phyloP scores from a whole-genome alignment of 148 eudicot genomes.

The Rhododendron griersonianum region DNA sequence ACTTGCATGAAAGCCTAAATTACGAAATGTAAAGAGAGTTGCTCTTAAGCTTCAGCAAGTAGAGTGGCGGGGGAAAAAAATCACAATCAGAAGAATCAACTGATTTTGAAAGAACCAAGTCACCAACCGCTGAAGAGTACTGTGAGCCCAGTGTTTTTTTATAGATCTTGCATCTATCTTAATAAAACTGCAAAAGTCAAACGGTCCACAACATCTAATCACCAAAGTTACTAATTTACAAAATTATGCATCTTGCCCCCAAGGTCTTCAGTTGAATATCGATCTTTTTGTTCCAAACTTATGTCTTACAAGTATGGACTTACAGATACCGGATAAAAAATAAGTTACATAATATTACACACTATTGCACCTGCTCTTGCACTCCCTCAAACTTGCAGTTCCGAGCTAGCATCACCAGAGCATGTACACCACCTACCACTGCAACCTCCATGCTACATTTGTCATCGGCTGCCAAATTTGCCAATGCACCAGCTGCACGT shows the following conservation, averaged over 20 bases:
- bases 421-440: slow-evolving; percentile 82
- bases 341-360: not conserved
- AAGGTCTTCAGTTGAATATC: not conserved
- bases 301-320: not conserved
- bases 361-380: slow-evolving; percentile 77
- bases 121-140: not conserved
- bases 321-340: not conserved
- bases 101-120: not conserved
- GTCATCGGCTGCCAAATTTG: slow-evolving; percentile 96
- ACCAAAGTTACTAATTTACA: not conserved
- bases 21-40: not conserved
- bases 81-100: not conserved
- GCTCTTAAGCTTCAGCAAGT: not conserved
- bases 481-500: slow-evolving; percentile 99
- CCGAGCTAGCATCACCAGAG: slow-evolving; percentile 85
- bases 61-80: not conserved
- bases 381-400: slow-evolving; percentile 88
- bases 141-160: not conserved
- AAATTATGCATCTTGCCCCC: not conserved
- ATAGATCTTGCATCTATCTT: not conserved
- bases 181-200: not conserved
- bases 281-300: not conserved
- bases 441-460: slow-evolving; percentile 98
- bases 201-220: slow-evolving; percentile 2
- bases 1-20: not conserved